Evolutionary conservation across 768 basidiomycete species (phyloP).

Genomic region (Pleurotus sapidus): DNA sequence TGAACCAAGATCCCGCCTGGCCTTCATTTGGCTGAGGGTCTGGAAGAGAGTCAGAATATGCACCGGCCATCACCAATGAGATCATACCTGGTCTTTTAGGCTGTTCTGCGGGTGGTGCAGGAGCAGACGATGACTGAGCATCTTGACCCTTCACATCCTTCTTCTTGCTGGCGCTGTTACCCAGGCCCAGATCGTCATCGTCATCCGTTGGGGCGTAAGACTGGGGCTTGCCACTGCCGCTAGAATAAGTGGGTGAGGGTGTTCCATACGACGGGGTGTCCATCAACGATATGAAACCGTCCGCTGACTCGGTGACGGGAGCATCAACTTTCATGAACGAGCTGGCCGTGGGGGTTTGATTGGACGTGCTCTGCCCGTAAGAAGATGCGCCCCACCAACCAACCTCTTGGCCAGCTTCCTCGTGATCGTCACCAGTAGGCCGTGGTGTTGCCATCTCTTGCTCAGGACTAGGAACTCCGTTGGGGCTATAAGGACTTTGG

Average conservation of each 20-base stretch:
- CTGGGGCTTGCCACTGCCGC: slow-evolving; percentile 8
- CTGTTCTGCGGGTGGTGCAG: slow-evolving; percentile 13
- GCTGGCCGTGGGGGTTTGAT: slow-evolving; percentile 65
- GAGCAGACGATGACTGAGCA: not conserved
- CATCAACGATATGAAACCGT: slow-evolving; percentile 84
- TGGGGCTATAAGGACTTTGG: slow-evolving; percentile 18
- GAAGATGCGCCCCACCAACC: slow-evolving; percentile 65
- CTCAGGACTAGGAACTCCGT: slow-evolving; percentile 34
- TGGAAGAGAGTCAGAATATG: not conserved
- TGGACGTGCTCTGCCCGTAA: slow-evolving; percentile 28
- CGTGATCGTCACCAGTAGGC: slow-evolving; percentile 23
- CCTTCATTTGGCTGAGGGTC: slow-evolving; percentile 25
- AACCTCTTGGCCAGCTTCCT: slow-evolving; percentile 37
- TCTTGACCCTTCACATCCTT: slow-evolving; percentile 8
- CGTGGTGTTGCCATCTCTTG: slow-evolving; percentile 29
- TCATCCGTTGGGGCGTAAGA: slow-evolving; percentile 49
- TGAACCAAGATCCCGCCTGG: slow-evolving; percentile 68
- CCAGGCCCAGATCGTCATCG: slow-evolving; percentile 88
- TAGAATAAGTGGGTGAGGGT: slow-evolving; percentile 20
- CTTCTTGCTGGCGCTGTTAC: slow-evolving; percentile 43
- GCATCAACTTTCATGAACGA: slow-evolving; percentile 56
- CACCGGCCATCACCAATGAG: not conserved
- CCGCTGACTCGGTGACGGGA: slow-evolving; percentile 36
- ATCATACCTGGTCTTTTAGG: slow-evolving; percentile 27
- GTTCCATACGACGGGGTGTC: slow-evolving; percentile 50